phyloP scores from a whole-genome alignment of 768 basidiomycete species.

The Calvatia gigantea region DNA sequence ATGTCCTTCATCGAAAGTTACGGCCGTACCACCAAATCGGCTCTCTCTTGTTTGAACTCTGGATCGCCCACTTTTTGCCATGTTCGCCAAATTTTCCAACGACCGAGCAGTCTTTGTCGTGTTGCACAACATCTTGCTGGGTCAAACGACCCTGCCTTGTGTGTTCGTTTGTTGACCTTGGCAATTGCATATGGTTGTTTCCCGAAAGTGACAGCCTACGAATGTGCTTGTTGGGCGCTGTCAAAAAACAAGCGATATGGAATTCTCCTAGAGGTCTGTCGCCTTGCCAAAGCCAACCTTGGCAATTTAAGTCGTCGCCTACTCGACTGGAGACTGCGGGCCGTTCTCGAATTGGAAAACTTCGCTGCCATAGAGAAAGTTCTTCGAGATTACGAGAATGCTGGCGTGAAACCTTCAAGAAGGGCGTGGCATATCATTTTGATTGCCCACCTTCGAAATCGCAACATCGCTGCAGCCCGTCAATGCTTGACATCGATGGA shows the following conservation, averaged over 20 bases:
- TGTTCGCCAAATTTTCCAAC: background rate
- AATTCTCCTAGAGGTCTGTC: slow-evolving; percentile 42
- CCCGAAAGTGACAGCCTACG: slow-evolving; percentile 2
- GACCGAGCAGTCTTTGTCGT: slow-evolving; percentile 93
- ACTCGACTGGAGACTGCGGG: slow-evolving; percentile 69
- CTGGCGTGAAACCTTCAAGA: slow-evolving; percentile 45
- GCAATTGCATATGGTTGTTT: slow-evolving; percentile 1
- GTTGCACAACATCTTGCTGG: slow-evolving; percentile 64
- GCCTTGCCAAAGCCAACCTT: slow-evolving; percentile 42
- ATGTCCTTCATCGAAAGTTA: background rate
- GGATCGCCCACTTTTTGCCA: background rate
- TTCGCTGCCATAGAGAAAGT: slow-evolving; percentile 43
- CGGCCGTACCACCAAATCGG: slow-evolving; percentile 8
- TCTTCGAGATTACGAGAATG: slow-evolving; percentile 46
- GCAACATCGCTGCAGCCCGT: slow-evolving; percentile 55
- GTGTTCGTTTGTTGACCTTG: slow-evolving; percentile 7
- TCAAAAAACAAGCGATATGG: slow-evolving; percentile 47
- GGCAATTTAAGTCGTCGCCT: slow-evolving; percentile 50
- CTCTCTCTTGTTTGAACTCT: slow-evolving; percentile 2
- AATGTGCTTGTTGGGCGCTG: slow-evolving; percentile 23
- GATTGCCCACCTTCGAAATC: slow-evolving; percentile 65
- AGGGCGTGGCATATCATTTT: slow-evolving; percentile 70
- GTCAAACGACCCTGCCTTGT: background rate
- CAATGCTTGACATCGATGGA: slow-evolving; percentile 54
- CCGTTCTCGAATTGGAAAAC: slow-evolving; percentile 50